Evolutionary conservation across 2,329 filamentous ascomycete species (phyloP), one percentile per base, ranked within the genome.

Genomic region (Xylariaceae sp.): DNA sequence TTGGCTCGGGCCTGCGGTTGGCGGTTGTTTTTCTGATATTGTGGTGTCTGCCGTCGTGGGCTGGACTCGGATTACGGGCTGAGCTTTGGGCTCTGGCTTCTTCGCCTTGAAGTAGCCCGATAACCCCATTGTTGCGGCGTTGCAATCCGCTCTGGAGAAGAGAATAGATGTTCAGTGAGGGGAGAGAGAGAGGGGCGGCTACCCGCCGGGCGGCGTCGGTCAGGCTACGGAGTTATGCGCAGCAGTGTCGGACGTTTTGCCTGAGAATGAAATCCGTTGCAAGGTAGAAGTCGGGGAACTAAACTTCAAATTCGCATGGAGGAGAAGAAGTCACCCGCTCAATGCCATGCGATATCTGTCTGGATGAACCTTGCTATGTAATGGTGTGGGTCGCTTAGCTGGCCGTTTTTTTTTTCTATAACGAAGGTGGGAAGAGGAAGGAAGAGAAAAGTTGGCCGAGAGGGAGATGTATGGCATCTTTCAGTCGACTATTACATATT

Each of bases 21-120:
- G 64, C 1, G 71, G 64, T 1, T 63, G 65, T 62, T 78, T 79
- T 57, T 80, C 78, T 2, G 74, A 73, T 4, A 67, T 62, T 1
- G 54, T 15, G 47, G 66, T 54, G 47, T 66, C 55, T 62, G 68
- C 53, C 58, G 69, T 61, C 62, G 71, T 39, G 64, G 69, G 35
- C 53, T 67, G 53, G 53, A 64, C 51, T 51, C 63, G 44, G n/a
- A 62, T 55, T 1, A 64, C 51, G 4, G 69, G 59, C 52, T 67
- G 67, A 58, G 67, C 65, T 50, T 66, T 69, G 5, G 68, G 59
- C 53, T 71, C 70, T 15, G 75, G 74, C 75, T 78, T 77, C 57
- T 77, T 76, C 50, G 80, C 75, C 75, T 83, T 86, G 77, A 88
- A 87, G 67, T 88, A 88, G 69, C 73, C 82, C 53, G 77, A 78